phyloP scores from a whole-genome alignment of 129 eudicot genomes.

The Tanacetum coccineum region DNA sequence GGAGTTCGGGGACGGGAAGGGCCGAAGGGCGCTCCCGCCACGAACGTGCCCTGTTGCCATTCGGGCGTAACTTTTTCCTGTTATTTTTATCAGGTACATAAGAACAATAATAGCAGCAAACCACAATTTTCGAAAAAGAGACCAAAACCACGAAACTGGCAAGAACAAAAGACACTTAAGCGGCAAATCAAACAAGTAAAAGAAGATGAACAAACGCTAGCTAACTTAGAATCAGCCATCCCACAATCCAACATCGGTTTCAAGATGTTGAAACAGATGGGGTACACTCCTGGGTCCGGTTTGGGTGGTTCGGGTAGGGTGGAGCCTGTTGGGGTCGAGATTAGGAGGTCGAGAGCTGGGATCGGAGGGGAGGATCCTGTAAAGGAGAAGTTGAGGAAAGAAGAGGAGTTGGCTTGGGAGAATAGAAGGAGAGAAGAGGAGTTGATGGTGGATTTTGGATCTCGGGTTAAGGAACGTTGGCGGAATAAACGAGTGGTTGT shows the following conservation, averaged over 20 bases:
- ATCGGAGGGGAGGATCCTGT: conserved; percentile 71
- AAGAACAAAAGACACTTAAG: conserved; percentile 55
- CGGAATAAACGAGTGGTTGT: conserved; percentile 47
- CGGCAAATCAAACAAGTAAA: conserved; percentile 54
- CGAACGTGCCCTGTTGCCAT: too few relatives aligned
- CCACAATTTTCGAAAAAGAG: conserved; percentile 40
- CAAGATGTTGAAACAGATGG: conserved; percentile 88
- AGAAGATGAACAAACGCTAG: conserved; percentile 77
- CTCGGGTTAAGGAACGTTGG: conserved; percentile 77
- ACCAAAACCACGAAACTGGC: conserved; percentile 51
- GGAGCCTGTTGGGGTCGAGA: conserved; percentile 75
- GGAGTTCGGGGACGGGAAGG: too few relatives aligned
- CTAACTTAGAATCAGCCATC: conserved; percentile 54
- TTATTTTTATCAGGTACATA: conserved; percentile 36
- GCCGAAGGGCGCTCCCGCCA: too few relatives aligned
- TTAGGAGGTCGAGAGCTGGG: conserved; percentile 80
- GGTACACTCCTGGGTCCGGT: conserved; percentile 84
- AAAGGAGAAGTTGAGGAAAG: conserved; percentile 65
- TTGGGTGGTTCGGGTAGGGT: conserved; percentile 74
- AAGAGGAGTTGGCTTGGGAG: conserved; percentile 42
- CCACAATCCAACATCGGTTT: conserved; percentile 91
- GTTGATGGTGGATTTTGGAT: conserved; percentile 70
- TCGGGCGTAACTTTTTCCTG: neutral
- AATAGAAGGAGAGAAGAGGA: conserved; percentile 60
- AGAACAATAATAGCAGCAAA: conserved; percentile 7